phyloP scores from a whole-genome alignment of 305 asterid genomes.

The Fraxinus albicans region DNA sequence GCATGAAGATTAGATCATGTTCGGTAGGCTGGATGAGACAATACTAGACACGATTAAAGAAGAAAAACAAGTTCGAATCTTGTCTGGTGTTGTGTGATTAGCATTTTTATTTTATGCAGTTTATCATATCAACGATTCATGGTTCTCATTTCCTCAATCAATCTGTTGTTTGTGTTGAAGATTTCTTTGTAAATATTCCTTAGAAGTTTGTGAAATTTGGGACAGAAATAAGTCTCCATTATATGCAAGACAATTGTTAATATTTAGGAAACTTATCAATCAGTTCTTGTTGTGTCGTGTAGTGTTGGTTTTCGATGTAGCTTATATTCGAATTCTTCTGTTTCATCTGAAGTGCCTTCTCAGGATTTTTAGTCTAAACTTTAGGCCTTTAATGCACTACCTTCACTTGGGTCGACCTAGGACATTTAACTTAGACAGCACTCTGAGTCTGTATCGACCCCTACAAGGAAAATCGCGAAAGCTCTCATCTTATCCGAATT shows the following conservation, averaged over 20 bases:
- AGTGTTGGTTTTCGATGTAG: not conserved
- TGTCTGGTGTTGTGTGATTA: not conserved
- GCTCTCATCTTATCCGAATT: not conserved
- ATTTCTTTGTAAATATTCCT: conserved; percentile 22
- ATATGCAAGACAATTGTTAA: not conserved
- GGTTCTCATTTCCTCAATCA: not conserved
- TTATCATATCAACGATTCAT: not conserved
- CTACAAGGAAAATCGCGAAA: not conserved
- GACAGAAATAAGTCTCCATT: not conserved
- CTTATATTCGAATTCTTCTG: not conserved
- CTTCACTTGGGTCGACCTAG: not conserved
- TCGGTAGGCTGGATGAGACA: not conserved
- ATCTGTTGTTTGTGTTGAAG: not conserved
- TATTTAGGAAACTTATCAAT: not conserved
- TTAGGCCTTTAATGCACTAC: not conserved
- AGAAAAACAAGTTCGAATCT: not conserved
- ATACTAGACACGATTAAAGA: not conserved
- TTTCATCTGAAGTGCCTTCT: not conserved
- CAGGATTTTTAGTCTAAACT: not conserved
- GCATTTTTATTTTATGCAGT: not conserved
- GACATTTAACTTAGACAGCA: not conserved
- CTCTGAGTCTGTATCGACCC: not conserved
- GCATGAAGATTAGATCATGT: conserved; percentile 17
- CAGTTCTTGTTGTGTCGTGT: not conserved
- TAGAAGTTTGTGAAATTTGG: not conserved